Conservation (phyloP, 2,329 filamentous ascomycete species). For the Aureobasidium subglaciale region DNA sequence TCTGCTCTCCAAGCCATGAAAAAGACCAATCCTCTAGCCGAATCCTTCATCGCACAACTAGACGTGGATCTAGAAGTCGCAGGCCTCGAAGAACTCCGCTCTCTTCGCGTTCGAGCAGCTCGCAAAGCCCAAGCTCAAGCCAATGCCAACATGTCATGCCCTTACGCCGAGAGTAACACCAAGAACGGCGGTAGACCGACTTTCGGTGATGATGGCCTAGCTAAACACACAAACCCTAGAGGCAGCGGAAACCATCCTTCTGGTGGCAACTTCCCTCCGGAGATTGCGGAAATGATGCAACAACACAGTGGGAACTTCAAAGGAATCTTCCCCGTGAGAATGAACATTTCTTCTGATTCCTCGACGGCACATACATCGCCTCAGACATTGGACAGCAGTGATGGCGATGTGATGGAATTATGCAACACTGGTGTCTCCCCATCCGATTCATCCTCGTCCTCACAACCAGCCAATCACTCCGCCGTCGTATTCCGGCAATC, state of each 20-base stretch:
- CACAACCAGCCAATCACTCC: neutral
- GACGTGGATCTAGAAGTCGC: constrained; percentile 82
- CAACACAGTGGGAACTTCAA: constrained; percentile 4
- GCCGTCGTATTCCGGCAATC: neutral
- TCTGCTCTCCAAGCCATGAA: constrained; percentile 87
- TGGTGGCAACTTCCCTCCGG: neutral
- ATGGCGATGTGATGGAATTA: constrained; percentile 1
- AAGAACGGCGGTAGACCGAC: neutral
- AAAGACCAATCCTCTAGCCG: constrained; percentile 79
- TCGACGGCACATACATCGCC: constrained; percentile 1
- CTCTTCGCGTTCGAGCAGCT: constrained; percentile 2
- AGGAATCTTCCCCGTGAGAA: constrained; percentile 1
- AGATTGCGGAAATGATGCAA: neutral
- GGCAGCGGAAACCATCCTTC: neutral
- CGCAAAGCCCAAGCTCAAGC: neutral
- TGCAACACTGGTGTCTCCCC: neutral
- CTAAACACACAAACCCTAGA: constrained; percentile 1
- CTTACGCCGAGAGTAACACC: neutral
- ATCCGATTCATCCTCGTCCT: neutral
- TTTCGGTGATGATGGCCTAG: constrained; percentile 12
- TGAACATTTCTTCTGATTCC: neutral
- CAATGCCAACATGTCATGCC: neutral
- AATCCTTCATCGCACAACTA: constrained; percentile 88
- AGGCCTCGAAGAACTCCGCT: constrained; percentile 41
- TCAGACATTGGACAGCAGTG: neutral